phyloP scores from a whole-genome alignment of 495 filamentous ascomycete genomes.

The Recurvomyces mirabilis region DNA sequence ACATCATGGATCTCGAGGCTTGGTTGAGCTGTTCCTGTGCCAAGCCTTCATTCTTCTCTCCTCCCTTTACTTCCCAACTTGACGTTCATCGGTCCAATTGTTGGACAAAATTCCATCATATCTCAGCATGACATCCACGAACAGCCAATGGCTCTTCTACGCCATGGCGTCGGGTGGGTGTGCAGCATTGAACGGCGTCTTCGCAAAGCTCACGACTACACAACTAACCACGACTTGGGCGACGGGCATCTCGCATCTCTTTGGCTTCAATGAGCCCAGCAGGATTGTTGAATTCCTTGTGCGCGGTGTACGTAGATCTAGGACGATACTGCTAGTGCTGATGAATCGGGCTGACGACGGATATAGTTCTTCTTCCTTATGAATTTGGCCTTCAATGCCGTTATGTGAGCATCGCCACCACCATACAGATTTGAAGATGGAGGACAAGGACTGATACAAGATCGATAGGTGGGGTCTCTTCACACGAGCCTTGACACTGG shows the following conservation, averaged over 20 bases:
- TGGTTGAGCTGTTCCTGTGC: too few species aligned
- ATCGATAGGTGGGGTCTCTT: constrained; percentile 91
- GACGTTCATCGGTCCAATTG: too few species aligned
- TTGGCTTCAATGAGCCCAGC: constrained; percentile 45
- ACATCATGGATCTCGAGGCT: too few species aligned
- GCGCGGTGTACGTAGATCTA: constrained; percentile 49
- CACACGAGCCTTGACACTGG: constrained; percentile 70
- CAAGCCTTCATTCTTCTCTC: constrained; percentile 7
- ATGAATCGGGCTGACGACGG: constrained; percentile 1
- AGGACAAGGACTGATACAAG: too few species aligned
- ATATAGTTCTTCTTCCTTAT: constrained; percentile 70
- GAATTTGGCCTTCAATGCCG: constrained; percentile 78
- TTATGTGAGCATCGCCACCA: too few species aligned
- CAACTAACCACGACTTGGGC: constrained; percentile 64
- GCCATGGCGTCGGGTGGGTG: constrained; percentile 79
- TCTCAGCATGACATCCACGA: constrained; percentile 3
- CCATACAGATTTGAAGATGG: too few species aligned
- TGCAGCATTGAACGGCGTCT: constrained; percentile 88
- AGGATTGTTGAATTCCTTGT: constrained; percentile 52
- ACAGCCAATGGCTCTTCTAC: constrained; percentile 58
- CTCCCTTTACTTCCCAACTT: background rate
- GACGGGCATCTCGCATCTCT: constrained; percentile 45
- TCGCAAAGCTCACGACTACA: constrained; percentile 91
- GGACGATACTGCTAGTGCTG: too few species aligned
- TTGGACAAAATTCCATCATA: background rate